phyloP scores from a whole-genome alignment of 176 grass and related monocot genomes.

The Dactylis glomerata region DNA sequence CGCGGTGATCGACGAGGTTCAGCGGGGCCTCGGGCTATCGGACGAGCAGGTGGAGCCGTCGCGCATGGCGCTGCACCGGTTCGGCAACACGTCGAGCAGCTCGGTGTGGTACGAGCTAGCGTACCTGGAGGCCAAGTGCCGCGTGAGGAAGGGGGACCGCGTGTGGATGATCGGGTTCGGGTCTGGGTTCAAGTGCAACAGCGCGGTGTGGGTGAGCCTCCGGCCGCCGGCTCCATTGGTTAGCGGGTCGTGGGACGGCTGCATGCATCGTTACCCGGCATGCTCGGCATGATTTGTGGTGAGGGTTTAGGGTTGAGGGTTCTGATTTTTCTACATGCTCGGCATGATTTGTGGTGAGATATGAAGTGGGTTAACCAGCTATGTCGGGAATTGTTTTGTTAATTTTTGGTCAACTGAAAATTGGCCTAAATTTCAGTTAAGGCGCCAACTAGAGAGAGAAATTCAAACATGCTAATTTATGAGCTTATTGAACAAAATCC shows the following conservation, averaged over 20 bases:
- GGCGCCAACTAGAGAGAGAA: no score
- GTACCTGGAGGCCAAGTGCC: constrained; percentile 80
- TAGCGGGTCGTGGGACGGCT: background rate
- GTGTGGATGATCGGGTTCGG: constrained; percentile 93
- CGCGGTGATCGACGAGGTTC: constrained; percentile 84
- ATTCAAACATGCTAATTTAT: no score
- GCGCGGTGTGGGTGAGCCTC: constrained; percentile 68
- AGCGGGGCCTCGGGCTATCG: constrained; percentile 47
- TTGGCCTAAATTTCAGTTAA: no score
- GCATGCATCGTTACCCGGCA: constrained; percentile 3
- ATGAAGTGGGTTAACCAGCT: no score
- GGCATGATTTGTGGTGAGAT: no score
- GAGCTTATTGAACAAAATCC: no score
- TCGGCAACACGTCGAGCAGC: constrained; percentile 92
- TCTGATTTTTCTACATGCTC: no score
- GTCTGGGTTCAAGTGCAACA: constrained; percentile 97
- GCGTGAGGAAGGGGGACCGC: constrained; percentile 53
- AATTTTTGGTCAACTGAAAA: no score
- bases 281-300: no score
- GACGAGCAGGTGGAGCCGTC: constrained; percentile 72
- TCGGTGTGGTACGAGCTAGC: constrained; percentile 95
- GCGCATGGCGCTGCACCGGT: constrained; percentile 73
- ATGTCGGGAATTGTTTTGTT: no score
- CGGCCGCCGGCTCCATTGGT: background rate
- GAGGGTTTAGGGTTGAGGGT: no score